Evolutionary conservation across 2,329 filamentous ascomycete genomes (phyloP).

Genomic region (Nothophaeocryptopus gaeumannii): DNA sequence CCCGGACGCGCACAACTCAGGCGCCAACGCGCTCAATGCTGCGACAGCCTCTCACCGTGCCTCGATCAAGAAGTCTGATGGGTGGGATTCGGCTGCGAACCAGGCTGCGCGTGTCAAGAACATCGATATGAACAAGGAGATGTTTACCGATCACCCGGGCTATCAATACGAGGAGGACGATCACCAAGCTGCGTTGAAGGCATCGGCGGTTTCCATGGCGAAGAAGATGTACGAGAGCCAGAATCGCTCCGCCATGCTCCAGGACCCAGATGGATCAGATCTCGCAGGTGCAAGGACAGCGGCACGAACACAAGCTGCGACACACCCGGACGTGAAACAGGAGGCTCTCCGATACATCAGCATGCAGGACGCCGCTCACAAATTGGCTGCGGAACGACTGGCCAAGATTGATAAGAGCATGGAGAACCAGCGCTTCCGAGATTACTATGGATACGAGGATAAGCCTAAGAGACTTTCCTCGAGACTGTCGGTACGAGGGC

Average conservation of each 20-base stretch:
- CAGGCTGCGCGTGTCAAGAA: slow-evolving; percentile 64
- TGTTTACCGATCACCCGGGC: slow-evolving; percentile 75
- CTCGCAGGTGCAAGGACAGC: slow-evolving; percentile 28
- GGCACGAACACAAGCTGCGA: slow-evolving; percentile 28
- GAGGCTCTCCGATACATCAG: slow-evolving; percentile 55
- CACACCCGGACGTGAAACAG: slow-evolving; percentile 51
- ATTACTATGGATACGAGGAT: slow-evolving; percentile 69
- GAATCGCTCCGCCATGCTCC: slow-evolving; percentile 31
- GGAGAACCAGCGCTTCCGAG: slow-evolving; percentile 60
- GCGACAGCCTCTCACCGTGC: slow-evolving; percentile 63
- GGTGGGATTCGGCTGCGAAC: slow-evolving; percentile 49
- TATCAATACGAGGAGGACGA: slow-evolving; percentile 70
- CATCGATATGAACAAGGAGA: slow-evolving; percentile 66
- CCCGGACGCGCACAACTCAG: slow-evolving; percentile 59
- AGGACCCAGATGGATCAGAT: slow-evolving; percentile 22
- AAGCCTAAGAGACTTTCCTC: slow-evolving; percentile 49
- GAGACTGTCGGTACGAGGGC: slow-evolving; percentile 53
- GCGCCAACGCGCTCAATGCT: slow-evolving; percentile 67
- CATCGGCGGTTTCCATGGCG: slow-evolving; percentile 86
- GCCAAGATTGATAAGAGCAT: slow-evolving; percentile 74
- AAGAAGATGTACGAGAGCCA: slow-evolving; percentile 76
- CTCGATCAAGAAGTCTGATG: slow-evolving; percentile 25
- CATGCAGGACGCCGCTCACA: slow-evolving; percentile 83
- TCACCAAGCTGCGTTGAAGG: slow-evolving; percentile 68
- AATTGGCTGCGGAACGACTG: slow-evolving; percentile 77